These are phyloP conservation scores for Aspergillus amoenus DNA, from an alignment of 2,329 filamentous ascomycete genomes.

Conservation along the genomic window DNA sequence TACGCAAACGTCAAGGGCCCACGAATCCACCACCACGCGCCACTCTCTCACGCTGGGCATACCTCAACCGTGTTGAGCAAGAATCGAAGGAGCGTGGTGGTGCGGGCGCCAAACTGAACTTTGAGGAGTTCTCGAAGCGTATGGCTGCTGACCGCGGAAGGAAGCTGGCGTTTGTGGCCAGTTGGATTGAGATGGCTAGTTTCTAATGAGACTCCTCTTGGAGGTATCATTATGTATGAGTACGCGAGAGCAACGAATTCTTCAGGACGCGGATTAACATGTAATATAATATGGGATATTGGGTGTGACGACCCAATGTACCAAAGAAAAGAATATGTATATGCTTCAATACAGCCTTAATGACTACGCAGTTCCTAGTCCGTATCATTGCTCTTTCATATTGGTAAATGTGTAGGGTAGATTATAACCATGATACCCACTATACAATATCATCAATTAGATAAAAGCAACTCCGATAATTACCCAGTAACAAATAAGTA, in stretches of 20 bases:
- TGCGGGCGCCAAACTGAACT: conserved; percentile 70
- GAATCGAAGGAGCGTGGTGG: conserved; percentile 73
- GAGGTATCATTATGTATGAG: background rate
- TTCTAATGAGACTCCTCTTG: conserved; percentile 42
- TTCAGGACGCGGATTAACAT: background rate
- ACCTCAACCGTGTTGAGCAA: conserved; percentile 63
- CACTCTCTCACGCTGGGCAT: conserved; percentile 46
- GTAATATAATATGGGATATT: background rate
- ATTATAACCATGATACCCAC: background rate
- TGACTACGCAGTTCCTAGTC: too few species aligned
- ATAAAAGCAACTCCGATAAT: background rate
- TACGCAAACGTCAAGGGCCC: conserved; percentile 11
- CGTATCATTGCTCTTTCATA: too few species aligned
- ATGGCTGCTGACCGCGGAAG: conserved; percentile 69
- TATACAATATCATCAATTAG: background rate
- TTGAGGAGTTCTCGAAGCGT: conserved; percentile 74
- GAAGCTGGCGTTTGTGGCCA: conserved; percentile 76
- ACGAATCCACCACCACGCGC: conserved; percentile 25
- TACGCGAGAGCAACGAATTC: background rate
- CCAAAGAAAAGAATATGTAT: background rate
- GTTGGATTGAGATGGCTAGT: conserved; percentile 79
- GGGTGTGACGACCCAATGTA: background rate
- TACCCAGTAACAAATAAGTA: background rate
- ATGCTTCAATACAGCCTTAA: too few species aligned
- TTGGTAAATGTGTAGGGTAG: background rate